Evolutionary conservation across 148 eudicot species (phyloP).

Genomic region (Persicaria maculosa): DNA sequence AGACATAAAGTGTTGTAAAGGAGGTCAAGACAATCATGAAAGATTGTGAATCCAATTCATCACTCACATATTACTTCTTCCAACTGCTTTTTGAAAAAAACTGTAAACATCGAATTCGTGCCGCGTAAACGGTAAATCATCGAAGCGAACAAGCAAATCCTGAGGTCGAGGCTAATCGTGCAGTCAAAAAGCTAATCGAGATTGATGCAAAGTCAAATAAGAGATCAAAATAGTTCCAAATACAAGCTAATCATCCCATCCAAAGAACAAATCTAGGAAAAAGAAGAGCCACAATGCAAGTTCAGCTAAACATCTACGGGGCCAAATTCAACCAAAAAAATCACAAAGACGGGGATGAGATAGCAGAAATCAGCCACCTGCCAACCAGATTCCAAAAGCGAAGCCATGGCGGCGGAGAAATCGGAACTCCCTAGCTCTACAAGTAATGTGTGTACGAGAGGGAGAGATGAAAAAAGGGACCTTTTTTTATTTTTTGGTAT

Average conservation of each 20-base stretch:
- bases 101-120: background rate
- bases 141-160: background rate
- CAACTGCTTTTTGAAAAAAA: background rate
- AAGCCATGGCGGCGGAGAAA: conserved; percentile 37
- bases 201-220: background rate
- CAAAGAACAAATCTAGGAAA: conserved; percentile 3
- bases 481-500: background rate
- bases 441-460: conserved; percentile 2
- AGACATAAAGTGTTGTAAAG: background rate
- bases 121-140: background rate
- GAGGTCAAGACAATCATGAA: background rate
- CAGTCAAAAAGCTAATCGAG: background rate
- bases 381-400: conserved; percentile 55
- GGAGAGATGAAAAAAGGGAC: conserved; percentile 13
- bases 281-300: conserved; percentile 1
- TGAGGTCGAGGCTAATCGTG: background rate
- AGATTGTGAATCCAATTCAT: background rate
- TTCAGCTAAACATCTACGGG: background rate
- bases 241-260: background rate
- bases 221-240: background rate
- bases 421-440: conserved; percentile 10
- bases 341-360: background rate
- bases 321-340: background rate
- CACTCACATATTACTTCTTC: background rate
- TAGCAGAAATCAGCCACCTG: conserved; percentile 29